A percentile compares a stretch with the other conserved stretches of the same genome.
phyloP scores from a whole-genome alignment of 192 early-diverging fungal genomes.

The Endogone sp. region DNA sequence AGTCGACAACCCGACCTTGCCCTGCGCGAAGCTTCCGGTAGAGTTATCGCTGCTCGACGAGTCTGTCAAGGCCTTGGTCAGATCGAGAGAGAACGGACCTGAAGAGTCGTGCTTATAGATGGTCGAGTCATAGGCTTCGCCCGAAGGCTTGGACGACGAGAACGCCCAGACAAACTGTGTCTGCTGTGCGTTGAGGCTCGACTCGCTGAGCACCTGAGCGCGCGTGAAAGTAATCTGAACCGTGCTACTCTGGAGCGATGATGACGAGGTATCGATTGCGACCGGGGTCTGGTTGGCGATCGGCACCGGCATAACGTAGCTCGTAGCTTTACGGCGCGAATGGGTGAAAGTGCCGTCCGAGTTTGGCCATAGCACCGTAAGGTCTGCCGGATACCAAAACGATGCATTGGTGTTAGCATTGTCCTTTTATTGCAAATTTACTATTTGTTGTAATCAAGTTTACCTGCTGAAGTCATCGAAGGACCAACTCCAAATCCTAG shows the following conservation, averaged over 20 bases:
- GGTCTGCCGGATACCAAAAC: too few species aligned
- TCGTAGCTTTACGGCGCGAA: neutral
- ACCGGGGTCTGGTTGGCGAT: neutral
- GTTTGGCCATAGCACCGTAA: neutral
- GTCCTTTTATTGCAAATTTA: neutral
- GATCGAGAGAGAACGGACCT: neutral
- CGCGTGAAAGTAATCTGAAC: neutral
- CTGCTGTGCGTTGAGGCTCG: neutral
- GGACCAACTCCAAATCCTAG: neutral
- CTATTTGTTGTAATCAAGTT: neutral
- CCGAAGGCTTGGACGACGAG: neutral
- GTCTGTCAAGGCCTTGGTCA: neutral
- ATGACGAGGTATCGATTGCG: neutral
- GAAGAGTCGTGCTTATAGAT: neutral
- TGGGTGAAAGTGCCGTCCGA: neutral
- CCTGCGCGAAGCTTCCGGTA: neutral
- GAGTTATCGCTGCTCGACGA: neutral
- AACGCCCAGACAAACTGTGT: neutral
- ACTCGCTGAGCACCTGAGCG: neutral
- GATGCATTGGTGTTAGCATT: neutral
- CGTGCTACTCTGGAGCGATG: neutral
- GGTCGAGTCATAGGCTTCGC: neutral
- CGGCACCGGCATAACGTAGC: neutral
- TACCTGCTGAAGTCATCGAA: neutral
- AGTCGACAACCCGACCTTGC: neutral